Evolutionary conservation across 768 basidiomycete species (phyloP), one percentile per base, ranked within the genome.

Genomic region (Fibroporia radiculosa): DNA sequence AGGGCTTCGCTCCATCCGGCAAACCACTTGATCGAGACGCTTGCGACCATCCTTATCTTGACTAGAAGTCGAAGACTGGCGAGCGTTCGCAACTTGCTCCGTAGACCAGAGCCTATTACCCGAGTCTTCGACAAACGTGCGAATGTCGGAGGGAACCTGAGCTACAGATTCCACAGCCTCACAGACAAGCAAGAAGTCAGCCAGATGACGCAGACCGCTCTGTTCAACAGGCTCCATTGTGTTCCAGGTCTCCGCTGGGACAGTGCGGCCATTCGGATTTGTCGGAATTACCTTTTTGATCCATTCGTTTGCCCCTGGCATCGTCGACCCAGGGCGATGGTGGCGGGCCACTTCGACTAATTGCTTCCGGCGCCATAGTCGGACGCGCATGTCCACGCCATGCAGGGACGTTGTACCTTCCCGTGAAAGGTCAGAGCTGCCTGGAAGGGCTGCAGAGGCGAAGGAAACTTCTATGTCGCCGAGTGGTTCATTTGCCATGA

Each of bases 401-500:
- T 27, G 3, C 2, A 23, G 19, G 18, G 24, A 8, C 7, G 18
- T 6, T 13, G 16, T 24, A 14, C 35, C 25, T 26, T 27, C 24
- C 23, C n/a, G n/a, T 10, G 18, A 40, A 14, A 26, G 13, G 14
- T 26, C 18, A 8, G 20, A 18, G n/a, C n/a, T n/a, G 3, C 12
- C 22, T 4, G n/a, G 3, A 7, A 14, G 24, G 4, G 42, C 45
- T 4, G 45, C 41, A 7, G 40, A 33, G 12, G 52, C 48, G 32
- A 71, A 54, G 16, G 70, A 45, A 16, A 75, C 41, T 48, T 78
- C 77, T 27, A 77, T 59, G 42, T 79, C 75, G 5, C 64, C 72
- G 6, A 50, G 58, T 22, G 75, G 71, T 10, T 61, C 55, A 46
- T 79, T 79, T 3, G 70, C 66, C 77, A 78, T 78, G 14, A 77